These are phyloP conservation scores for Quercus alba DNA, from an alignment of 306 rosid species.

Conservation along the genomic window DNA sequence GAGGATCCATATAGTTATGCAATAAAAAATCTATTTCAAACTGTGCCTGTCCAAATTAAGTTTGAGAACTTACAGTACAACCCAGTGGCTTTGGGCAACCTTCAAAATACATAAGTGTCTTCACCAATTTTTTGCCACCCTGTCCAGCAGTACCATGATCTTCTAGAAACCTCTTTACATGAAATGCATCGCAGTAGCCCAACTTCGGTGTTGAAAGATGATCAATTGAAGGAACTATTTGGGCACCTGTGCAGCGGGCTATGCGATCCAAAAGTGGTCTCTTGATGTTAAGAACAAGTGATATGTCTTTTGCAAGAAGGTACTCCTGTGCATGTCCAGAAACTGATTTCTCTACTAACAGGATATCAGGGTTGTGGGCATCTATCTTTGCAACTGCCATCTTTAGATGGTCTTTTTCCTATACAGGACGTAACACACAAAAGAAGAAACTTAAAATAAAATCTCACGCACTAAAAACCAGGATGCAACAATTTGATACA, in stretches of 20 bases:
- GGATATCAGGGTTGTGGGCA: slow-evolving; percentile 72
- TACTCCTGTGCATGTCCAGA: slow-evolving; percentile 94
- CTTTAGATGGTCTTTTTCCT: slow-evolving; percentile 98
- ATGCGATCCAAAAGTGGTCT: slow-evolving; percentile 85
- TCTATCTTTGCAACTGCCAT: slow-evolving; percentile 98
- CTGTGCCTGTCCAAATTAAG: not conserved
- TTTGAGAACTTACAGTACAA: slow-evolving; percentile 77
- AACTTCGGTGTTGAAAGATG: slow-evolving; percentile 75
- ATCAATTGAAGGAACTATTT: slow-evolving; percentile 78
- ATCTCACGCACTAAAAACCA: slow-evolving; percentile 18
- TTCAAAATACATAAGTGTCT: slow-evolving; percentile 94
- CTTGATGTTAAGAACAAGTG: slow-evolving; percentile 89
- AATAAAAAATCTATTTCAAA: not conserved
- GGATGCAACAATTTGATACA: slow-evolving; percentile 12
- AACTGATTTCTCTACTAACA: slow-evolving; percentile 95
- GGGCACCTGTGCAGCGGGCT: slow-evolving; percentile 92
- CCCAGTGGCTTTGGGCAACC: slow-evolving; percentile 99
- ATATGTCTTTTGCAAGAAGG: slow-evolving; percentile 83
- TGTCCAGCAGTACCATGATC: slow-evolving; percentile 60
- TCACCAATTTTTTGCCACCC: slow-evolving; percentile 64
- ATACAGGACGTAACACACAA: slow-evolving; percentile 22
- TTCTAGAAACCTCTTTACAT: slow-evolving; percentile 73
- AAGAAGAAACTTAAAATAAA: slow-evolving; percentile 7
- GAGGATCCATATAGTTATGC: not conserved
- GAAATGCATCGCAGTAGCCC: slow-evolving; percentile 85